Evolutionary conservation across 2,329 filamentous ascomycete genomes (phyloP).

Genomic region (Neopestalotiopsis rosae): DNA sequence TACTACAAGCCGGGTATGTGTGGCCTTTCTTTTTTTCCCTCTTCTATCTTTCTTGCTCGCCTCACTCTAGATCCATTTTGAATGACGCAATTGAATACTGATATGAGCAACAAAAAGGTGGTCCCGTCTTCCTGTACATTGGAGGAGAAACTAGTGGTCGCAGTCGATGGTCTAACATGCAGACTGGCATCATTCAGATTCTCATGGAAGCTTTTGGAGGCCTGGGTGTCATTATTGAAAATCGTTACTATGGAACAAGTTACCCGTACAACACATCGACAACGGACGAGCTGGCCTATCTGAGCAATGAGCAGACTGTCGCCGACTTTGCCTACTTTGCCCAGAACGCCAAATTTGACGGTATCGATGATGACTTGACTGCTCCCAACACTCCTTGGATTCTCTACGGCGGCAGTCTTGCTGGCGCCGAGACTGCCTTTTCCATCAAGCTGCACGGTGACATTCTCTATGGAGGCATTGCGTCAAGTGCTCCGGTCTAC

Average conservation of each 20-base stretch:
- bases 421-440: slow-evolving; percentile 40
- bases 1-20: slow-evolving; percentile 52
- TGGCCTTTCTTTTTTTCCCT: not conserved
- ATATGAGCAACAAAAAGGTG: slow-evolving; percentile 42
- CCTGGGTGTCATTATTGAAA: slow-evolving; percentile 58
- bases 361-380: slow-evolving; percentile 45
- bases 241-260: slow-evolving; percentile 55
- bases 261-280: slow-evolving; percentile 53
- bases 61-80: not conserved
- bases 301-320: slow-evolving; percentile 58
- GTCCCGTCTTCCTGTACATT: slow-evolving; percentile 44
- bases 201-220: slow-evolving; percentile 59
- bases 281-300: slow-evolving; percentile 53
- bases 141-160: slow-evolving; percentile 37
- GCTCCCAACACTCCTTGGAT: slow-evolving; percentile 47
- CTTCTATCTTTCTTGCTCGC: not conserved
- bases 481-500: slow-evolving; percentile 48
- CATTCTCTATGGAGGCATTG: slow-evolving; percentile 54
- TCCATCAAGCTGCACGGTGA: slow-evolving; percentile 51
- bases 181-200: slow-evolving; percentile 53
- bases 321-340: slow-evolving; percentile 59
- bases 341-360: slow-evolving; percentile 49
- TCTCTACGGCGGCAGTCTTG: slow-evolving; percentile 36
- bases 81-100: slow-evolving; percentile 7
- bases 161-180: slow-evolving; percentile 33